Base-by-base conservation (phyloP, 768 basidiomycete species). In the Serpula lacrymans region DNA sequence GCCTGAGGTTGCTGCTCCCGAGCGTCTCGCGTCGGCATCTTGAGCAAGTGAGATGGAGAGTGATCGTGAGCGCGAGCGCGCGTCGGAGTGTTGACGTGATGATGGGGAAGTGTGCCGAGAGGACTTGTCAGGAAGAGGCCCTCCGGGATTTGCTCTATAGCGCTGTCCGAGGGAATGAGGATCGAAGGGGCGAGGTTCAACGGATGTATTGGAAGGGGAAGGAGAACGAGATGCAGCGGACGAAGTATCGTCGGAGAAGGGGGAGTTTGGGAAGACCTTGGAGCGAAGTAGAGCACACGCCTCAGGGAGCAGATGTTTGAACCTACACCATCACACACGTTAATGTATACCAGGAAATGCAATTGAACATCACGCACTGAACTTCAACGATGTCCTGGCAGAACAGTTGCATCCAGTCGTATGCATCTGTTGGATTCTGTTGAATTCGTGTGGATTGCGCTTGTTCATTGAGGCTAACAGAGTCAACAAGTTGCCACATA, bases 331-430 rank as follows among this genome's bases (percentile, higher is more conserved):
- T 39, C 6, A 29, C 30, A 30, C 4, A 17, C 3, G 7, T 22
- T 37, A 47, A 22, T 18, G 21, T 30, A 17, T 9, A 37, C 17
- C n/a, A 18, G 24, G 18, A 33, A 13, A 21, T 6, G 12, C 28
- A 16, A 3, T 27, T 27, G 10, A 11, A 2, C 11, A 10, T 18
- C 26, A 65, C 78, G 39, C 51, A 87, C 86, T 72, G 67, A 28
- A 65, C 71, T 47, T 86, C 82, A 12, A 89, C 78, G 34, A 84
- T 52, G 18, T 80, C 75, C 51, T 82, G 77, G 34, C 71, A 82
- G 53, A 89, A 89, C 1, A 55, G 45, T 55, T 89, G 88, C 63
- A 78, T 80, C 87, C 88, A 89, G 50, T 91, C 87, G 2, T 67
- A 65, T 26, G 71, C 65, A 14, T 69, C 54, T 10, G 31, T 29